Percentiles rank a stretch among this genome's conserved stretches.
phyloP scores from a whole-genome alignment of 2,329 filamentous ascomycete species.

The Apiospora aurea region DNA sequence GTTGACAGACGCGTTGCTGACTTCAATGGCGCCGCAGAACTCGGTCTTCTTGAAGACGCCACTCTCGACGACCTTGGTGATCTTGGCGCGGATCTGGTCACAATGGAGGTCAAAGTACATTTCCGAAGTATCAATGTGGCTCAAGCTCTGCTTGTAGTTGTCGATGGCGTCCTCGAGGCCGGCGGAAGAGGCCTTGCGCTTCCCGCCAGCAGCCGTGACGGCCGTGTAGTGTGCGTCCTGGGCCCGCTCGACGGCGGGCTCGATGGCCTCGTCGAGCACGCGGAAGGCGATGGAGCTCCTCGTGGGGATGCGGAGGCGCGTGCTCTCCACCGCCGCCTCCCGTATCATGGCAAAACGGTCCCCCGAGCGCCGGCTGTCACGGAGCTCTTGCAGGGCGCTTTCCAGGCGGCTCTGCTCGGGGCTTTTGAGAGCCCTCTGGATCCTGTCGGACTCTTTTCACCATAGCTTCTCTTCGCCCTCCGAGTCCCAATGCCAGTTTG shows the following conservation, averaged over 20 bases:
- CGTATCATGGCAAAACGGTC: not conserved
- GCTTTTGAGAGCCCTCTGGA: too few species aligned
- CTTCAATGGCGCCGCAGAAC: slow-evolving; percentile 32
- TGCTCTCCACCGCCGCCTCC: not conserved
- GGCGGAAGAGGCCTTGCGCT: not conserved
- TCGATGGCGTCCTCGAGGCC: not conserved
- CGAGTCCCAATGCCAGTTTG: too few species aligned
- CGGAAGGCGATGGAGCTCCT: too few species aligned
- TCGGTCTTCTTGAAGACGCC: slow-evolving; percentile 37
- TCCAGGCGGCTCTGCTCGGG: too few species aligned
- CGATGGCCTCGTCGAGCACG: not conserved
- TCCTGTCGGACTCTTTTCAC: too few species aligned
- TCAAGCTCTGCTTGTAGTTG: not conserved
- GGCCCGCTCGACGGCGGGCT: not conserved
- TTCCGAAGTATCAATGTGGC: not conserved
- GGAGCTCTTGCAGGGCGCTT: not conserved
- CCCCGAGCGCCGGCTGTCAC: not conserved
- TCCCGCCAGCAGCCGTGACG: not conserved
- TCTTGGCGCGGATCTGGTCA: slow-evolving; percentile 32
- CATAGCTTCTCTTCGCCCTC: too few species aligned
- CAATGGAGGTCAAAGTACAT: slow-evolving; percentile 25
- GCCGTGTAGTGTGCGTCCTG: not conserved
- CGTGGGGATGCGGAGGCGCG: not conserved
- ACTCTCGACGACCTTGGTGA: slow-evolving; percentile 35
- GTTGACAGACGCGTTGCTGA: slow-evolving; percentile 28